Base-by-base conservation (phyloP, 805 yeast species). In the Metschnikowia noctiluminum region DNA sequence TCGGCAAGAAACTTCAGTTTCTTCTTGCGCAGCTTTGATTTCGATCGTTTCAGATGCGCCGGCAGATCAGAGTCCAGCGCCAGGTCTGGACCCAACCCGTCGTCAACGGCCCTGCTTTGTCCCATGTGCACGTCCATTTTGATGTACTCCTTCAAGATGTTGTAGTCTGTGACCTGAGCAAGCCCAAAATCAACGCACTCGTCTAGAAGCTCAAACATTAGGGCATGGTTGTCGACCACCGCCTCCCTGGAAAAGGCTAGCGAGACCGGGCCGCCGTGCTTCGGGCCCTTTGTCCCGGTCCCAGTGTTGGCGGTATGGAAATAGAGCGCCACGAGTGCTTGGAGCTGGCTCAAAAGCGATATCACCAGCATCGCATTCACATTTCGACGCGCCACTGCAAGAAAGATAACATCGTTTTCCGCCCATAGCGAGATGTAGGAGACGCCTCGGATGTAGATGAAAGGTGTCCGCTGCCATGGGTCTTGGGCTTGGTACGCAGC, bases 141-240 rank as follows among this genome's bases (percentile, higher is more conserved):
- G 54, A 86, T 84, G 61, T 86, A 90, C 62, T 89, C 96, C 58
- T 81, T 82, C 46, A 90, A 73, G 11, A 90, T 78, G 53, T 84
- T 85, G 44, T 82, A 79, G 60, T 90, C 96, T 0, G 96, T 87
- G 45, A 86, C 73, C 66, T 90, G 97, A 1, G 89, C 82, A n/a
- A 86, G 68, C 8, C 97, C 97, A 65, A 79, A 86, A 64, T 90
- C 97, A 81, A 88, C 78, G 75, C 89, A 86, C 61, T 89, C 97
- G 62, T 89, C 97, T 39, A 89, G 66, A n/a, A 89, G 68, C 62
- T 90, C 97, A 65, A 85, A 85, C 7, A 89, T 78, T 42, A 89
- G 71, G 32, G 84, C 81, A 54, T 80, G 78, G 64, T 89, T 92
- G 64, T 89, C 96, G 21, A 79, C 68, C 2, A 89, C 78, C 14